A percentile compares a stretch with the other conserved stretches of the same genome.
These are phyloP conservation scores for Candida anutae DNA, from an alignment of 1,139 yeast species.

Conservation along the genomic window DNA sequence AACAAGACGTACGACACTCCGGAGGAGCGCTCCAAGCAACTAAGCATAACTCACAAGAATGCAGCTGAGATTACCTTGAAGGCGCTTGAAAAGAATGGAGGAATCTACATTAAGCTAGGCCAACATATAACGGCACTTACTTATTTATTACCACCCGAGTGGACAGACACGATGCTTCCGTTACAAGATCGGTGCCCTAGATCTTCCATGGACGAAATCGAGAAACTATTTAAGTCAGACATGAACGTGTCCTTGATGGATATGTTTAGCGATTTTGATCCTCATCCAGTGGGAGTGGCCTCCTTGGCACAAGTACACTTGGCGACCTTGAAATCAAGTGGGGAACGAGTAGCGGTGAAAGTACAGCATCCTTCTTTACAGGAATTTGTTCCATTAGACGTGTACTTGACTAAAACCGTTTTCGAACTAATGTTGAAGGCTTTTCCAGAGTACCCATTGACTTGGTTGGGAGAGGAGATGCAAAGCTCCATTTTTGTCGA, in stretches of 20 bases:
- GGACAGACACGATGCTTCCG: slow-evolving; percentile 95
- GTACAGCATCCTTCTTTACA: slow-evolving; percentile 87
- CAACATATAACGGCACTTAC: slow-evolving; percentile 92
- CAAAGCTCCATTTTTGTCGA: slow-evolving; percentile 82
- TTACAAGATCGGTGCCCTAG: slow-evolving; percentile 86
- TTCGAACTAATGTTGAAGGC: slow-evolving; percentile 67
- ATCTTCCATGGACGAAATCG: slow-evolving; percentile 64
- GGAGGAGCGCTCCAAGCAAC: slow-evolving; percentile 46
- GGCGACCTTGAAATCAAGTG: slow-evolving; percentile 54
- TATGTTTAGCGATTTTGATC: slow-evolving; percentile 58
- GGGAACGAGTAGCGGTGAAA: slow-evolving; percentile 83
- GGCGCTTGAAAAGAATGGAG: slow-evolving; percentile 84
- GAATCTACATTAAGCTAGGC: slow-evolving; percentile 87
- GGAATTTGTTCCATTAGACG: slow-evolving; percentile 87
- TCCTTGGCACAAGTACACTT: slow-evolving; percentile 92
- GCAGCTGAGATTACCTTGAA: slow-evolving; percentile 75
- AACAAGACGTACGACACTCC: slow-evolving; percentile 35
- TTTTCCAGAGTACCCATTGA: slow-evolving; percentile 89
- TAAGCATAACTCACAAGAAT: slow-evolving; percentile 51
- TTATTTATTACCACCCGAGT: slow-evolving; percentile 80
- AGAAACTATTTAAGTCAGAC: slow-evolving; percentile 58
- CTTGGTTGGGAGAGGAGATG: slow-evolving; percentile 92
- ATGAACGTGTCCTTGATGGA: slow-evolving; percentile 58
- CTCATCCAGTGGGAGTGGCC: slow-evolving; percentile 86
- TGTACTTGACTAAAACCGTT: slow-evolving; percentile 67